Base-by-base conservation (phyloP, 2,329 filamentous ascomycete species). In the Whalleya microplaca region DNA sequence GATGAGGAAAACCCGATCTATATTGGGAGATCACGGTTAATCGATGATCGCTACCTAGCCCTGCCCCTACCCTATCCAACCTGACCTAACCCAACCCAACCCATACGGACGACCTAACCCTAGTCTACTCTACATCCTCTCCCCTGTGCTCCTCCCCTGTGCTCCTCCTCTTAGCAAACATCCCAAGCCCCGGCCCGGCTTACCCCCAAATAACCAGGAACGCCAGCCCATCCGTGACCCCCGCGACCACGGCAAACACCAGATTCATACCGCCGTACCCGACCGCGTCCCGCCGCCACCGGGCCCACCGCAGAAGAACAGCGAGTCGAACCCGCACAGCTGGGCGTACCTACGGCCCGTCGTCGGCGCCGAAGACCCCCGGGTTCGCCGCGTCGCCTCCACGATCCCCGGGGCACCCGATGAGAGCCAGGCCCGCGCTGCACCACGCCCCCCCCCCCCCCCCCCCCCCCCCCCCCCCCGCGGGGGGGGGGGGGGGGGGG, bases 301-400 rank as follows among this genome's bases (percentile, higher is more conserved):
- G 49, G 88, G 71, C 0, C 87, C 86, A 0, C 76, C 71, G 56
- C 80, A 82, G 68, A 86, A 88, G 0, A 84, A 78, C 76, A 88
- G 80, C n/a, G 80, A 84, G 63, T 84, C 86, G 56, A 89, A 73
- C 2, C 83, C 85, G 67, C 88, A 89, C 0, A 88, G 75, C 69
- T 89, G 86, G 1, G 85, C 85, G 65, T 87, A 87, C n/a, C n/a
- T n/a, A n/a, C n/a, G 0, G 85, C 85, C 0, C 82, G n/a, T n/a
- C 82, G 3, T 80, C 74, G 1, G 75, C 70, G 0, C 83, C 81
- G 61, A 87, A 87, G 48, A 83, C 73, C 0, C 77, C 78, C 1
- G 75, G 75, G 53, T 87, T 87, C 1, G 78, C 78, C 45, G 4
- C 82, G n/a, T 82, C 1, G 81, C 76, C 67, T 87, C 84, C 18